Base-by-base conservation (phyloP, 225 moss, liverwort and hornwort genomes). In the Takakia lepidozioides region DNA sequence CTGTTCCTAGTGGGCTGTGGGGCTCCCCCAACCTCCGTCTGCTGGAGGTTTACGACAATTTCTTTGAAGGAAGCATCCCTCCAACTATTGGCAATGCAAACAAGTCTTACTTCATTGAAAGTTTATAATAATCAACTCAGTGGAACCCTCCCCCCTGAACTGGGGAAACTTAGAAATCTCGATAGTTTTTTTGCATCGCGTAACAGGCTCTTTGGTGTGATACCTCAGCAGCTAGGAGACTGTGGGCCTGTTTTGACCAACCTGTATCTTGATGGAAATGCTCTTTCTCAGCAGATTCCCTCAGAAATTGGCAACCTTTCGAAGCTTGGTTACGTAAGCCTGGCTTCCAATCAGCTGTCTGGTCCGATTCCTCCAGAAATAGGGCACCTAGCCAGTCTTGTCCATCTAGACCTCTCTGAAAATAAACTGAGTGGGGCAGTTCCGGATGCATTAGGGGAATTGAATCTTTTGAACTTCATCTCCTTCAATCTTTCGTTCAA, bases 401-500 rank as follows among this genome's bases (percentile, higher is more conserved):
- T 67, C 10, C 75, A 66, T 46, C 43, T 80, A 0, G 71, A 80
- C 23, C 41, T 80, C 7, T 71, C 80, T 0, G 59, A 66, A 15
- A 80, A 80, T 14, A 21, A 27, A 13, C 61, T 80, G 1, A 60
- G 63, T 0, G 80, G 80, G 0, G 75, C 75, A 29, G 9, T 80
- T 0, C 21, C 54, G 0, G n/a, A 0, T 0, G 48, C 21, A 2
- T 23, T 80, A 17, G 30, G 18, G 1, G 27, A 13, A 0, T 38
- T 75, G 2, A 37, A 75, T 8, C 0, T 75, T 16, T 22, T 49
- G 8, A 54, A 38, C 1, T 80, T 61, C 3, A 50, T 54, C 0
- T 23, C 57, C 2, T 71, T 80, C 64, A 67, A 80, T 27, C 70
- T 59, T 47, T 80, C 80, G 2, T 75, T 49, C 14, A 80, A 80